Base-by-base conservation (phyloP, 2,329 filamentous ascomycete genomes). In the Salinomyces thailandicus region DNA sequence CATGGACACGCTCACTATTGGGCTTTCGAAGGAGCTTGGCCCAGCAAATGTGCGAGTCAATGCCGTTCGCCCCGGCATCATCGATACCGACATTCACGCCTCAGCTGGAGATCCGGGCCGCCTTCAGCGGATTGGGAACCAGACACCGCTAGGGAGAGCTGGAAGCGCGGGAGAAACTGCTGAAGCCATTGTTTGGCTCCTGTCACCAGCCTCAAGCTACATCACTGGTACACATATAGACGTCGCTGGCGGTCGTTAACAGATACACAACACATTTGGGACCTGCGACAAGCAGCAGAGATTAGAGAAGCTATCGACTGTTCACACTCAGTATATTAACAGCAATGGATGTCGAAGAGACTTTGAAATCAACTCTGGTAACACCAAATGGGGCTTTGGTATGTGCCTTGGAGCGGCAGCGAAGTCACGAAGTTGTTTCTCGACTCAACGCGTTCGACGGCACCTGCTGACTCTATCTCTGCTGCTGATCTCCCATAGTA, bases 241-340 rank as follows among this genome's bases (percentile, higher is more conserved):
- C 44, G 43, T 46, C 13, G 37, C 43, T 15, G 43, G 43, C 16
- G 43, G 43, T n/a, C 16, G 43, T 22, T 46, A 24, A 40, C n/a
- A 26, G 22, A 8, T 8, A 26, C 9, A n/a, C 22, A n/a, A 26
- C 9, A n/a, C 22, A 26, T 26, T 9, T n/a, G 9, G 26, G 28
- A 11, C 14, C 28, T 14, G 15, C 8, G 2, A 9, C 85, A 0
- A 77, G 96, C 48, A 96, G 96, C 64, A n/a, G n/a, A n/a, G n/a
- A n/a, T n/a, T 26, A 26, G 9, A 8, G 9, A 8, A 9, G 22
- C 22, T 8, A 26, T 26, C 22, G 3, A 26, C 22, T 26, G 22
- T 26, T 26, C 22, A 8, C 22, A 26, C 22, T n/a, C n/a, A n/a
- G n/a, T n/a, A n/a, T n/a, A n/a, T n/a, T n/a, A n/a, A n/a, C n/a